Evolutionary conservation across 768 basidiomycete genomes (phyloP).

Genomic region (Cubamyces lactineus): DNA sequence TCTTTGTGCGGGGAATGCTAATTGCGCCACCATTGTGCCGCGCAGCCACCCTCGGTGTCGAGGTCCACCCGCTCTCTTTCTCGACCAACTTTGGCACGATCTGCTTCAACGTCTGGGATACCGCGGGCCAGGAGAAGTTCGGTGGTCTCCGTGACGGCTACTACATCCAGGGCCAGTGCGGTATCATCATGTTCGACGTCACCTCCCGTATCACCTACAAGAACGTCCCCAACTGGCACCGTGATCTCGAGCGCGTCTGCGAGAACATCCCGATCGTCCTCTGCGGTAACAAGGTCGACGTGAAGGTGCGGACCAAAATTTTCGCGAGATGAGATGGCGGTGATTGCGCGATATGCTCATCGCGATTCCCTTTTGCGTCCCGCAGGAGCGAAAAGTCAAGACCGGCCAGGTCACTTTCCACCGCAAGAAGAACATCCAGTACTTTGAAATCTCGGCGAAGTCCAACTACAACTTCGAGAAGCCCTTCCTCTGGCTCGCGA

Average conservation of each 20-base stretch:
- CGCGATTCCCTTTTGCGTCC: constrained; percentile 5
- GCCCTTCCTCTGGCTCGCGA: constrained; percentile 98
- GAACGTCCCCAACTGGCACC: constrained; percentile 99
- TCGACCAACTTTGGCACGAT: constrained; percentile 98
- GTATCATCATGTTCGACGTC: constrained; percentile 99
- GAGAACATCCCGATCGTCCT: constrained; percentile 99
- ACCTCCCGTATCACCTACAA: constrained; percentile 99
- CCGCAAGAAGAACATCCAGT: constrained; percentile 99
- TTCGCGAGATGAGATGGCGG: not conserved
- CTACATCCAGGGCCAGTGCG: constrained; percentile 97
- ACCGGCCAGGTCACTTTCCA: constrained; percentile 99
- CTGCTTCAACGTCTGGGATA: constrained; percentile 99
- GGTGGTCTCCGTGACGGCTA: constrained; percentile 97
- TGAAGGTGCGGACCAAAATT: constrained; percentile 71
- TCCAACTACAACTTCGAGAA: constrained; percentile 99
- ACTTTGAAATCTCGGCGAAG: constrained; percentile 99
- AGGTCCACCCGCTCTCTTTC: constrained; percentile 96
- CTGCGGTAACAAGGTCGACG: constrained; percentile 99
- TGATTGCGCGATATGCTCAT: constrained; percentile 7
- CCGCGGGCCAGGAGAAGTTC: constrained; percentile 99
- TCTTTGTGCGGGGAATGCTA: constrained; percentile 3
- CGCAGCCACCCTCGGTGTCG: constrained; percentile 97
- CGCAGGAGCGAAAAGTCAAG: constrained; percentile 98
- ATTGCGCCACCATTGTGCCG: constrained; percentile 22
- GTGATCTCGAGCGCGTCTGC: constrained; percentile 98